phyloP scores from a whole-genome alignment of 306 rosid species.

The Myrica gale region DNA sequence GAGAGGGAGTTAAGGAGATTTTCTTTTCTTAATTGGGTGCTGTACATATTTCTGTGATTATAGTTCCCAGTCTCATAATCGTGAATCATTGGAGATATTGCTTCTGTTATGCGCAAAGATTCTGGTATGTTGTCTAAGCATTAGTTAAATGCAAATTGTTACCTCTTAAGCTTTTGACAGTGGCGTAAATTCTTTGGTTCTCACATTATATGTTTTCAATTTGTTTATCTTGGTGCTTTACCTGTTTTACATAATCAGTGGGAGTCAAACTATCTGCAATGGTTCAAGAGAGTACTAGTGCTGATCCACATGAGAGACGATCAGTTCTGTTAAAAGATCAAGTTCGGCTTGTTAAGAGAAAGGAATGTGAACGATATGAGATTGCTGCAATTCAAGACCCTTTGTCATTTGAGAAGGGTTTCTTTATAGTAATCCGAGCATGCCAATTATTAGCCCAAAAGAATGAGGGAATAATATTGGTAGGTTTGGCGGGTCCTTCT shows the following conservation, averaged over 20 bases:
- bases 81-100: background rate
- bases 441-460: conserved; percentile 84
- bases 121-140: background rate
- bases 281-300: conserved; percentile 52
- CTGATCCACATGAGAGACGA: conserved; percentile 60
- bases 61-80: background rate
- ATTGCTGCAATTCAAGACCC: conserved; percentile 64
- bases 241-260: conserved; percentile 23
- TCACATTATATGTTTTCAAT: conserved; percentile 22
- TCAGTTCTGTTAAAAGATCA: conserved; percentile 92
- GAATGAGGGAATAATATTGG: conserved; percentile 84
- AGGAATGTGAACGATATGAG: conserved; percentile 63
- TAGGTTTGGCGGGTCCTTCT: conserved; percentile 97
- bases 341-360: conserved; percentile 74
- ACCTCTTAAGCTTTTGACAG: conserved; percentile 1
- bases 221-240: conserved; percentile 15
- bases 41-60: background rate
- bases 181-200: conserved; percentile 10
- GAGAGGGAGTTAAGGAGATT: background rate
- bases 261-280: conserved; percentile 43
- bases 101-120: conserved; percentile 1
- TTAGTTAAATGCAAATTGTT: background rate
- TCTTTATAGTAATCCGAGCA: conserved; percentile 87
- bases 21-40: conserved; percentile 3
- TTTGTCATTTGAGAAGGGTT: conserved; percentile 93